Conservation (phyloP, 1,284 basidiomycete species). For the Ustilago bromivora region DNA sequence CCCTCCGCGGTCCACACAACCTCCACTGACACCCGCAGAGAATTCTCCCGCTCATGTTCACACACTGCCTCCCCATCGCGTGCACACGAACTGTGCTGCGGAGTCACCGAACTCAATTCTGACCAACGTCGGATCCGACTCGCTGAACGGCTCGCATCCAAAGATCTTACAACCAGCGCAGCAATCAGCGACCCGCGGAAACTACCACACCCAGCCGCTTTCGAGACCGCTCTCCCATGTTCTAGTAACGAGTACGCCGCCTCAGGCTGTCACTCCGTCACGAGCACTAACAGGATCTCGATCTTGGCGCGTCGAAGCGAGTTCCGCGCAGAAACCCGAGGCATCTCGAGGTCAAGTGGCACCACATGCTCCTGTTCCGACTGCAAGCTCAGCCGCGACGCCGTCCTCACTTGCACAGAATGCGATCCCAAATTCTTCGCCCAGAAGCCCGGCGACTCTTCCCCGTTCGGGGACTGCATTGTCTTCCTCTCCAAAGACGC, state of each 20-base stretch:
- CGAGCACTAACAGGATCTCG: neutral
- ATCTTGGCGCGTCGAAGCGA: neutral
- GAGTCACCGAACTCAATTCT: neutral
- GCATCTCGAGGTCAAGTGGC: neutral
- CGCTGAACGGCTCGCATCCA: neutral
- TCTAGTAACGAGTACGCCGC: neutral
- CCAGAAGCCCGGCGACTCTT: neutral
- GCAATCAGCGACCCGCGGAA: neutral
- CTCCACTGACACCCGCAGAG: neutral
- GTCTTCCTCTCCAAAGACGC: neutral
- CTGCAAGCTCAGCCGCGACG: neutral
- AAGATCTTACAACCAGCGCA: neutral
- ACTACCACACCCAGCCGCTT: neutral
- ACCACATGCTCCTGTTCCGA: neutral
- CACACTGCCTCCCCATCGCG: neutral
- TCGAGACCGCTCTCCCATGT: conserved; percentile 3
- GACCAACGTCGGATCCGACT: neutral
- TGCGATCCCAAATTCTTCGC: neutral
- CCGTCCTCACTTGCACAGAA: neutral
- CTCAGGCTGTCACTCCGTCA: neutral
- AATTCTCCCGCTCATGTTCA: neutral
- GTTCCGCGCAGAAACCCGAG: neutral
- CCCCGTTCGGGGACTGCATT: neutral
- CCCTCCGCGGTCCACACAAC: neutral
- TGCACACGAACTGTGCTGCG: neutral